These are phyloP conservation scores for Isabelozyma rhagii DNA, from an alignment of 805 yeast species.

Conservation along the genomic window DNA sequence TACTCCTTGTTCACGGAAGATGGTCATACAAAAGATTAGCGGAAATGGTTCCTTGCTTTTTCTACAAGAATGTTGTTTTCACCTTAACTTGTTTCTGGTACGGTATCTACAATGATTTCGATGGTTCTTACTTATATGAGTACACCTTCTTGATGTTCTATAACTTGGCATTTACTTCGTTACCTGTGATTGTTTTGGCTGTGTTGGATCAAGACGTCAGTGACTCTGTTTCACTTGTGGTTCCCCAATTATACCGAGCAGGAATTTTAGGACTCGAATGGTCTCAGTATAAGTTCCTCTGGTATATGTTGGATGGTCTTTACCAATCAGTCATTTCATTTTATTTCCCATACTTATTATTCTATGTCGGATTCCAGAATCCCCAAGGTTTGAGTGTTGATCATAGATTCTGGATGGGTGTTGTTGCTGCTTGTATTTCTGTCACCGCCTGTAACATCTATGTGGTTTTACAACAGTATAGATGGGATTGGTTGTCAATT, in stretches of 20 bases:
- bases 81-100: conserved; percentile 76
- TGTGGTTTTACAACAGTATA: conserved; percentile 61
- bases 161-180: conserved; percentile 76
- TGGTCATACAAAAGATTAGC: conserved; percentile 76
- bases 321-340: conserved; percentile 70
- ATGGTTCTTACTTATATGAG: conserved; percentile 74
- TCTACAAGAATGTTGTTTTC: conserved; percentile 73
- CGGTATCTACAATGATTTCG: conserved; percentile 65
- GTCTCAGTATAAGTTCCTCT: conserved; percentile 56
- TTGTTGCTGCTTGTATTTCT: conserved; percentile 55
- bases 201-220: conserved; percentile 74
- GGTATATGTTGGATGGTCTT: conserved; percentile 66
- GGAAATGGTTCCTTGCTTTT: conserved; percentile 76
- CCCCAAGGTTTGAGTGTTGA: conserved; percentile 57
- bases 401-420: conserved; percentile 72
- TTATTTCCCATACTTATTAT: conserved; percentile 63
- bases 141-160: conserved; percentile 76
- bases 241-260: conserved; percentile 66
- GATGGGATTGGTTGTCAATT: conserved; percentile 76
- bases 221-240: conserved; percentile 59
- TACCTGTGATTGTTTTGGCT: conserved; percentile 73
- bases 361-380: conserved; percentile 36
- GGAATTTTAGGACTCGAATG: conserved; percentile 67
- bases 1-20: conserved; percentile 76
- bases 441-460: conserved; percentile 65